These are phyloP conservation scores for Mediolabrus comicus DNA, from an alignment of 108 stramenopile species.

Conservation along the genomic window DNA sequence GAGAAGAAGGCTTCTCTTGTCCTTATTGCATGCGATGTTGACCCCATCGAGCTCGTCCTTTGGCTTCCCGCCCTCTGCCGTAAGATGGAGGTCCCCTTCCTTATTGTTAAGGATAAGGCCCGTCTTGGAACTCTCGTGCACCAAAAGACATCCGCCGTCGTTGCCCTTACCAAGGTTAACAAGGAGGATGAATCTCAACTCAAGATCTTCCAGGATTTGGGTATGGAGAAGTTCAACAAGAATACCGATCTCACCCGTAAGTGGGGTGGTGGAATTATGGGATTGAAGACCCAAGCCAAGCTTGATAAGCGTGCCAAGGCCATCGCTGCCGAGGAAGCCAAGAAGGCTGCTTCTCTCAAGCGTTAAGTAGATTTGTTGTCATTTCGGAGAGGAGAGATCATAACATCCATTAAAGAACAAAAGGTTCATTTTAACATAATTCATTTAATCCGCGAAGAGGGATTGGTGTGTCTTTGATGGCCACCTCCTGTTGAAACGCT, in stretches of 20 bases:
- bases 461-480: slow-evolving; percentile 7
- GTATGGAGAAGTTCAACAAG: slow-evolving; percentile 96
- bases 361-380: slow-evolving; percentile 13
- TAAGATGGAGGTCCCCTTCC: slow-evolving; percentile 98
- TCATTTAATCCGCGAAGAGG: slow-evolving; percentile 38
- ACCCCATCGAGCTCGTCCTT: slow-evolving; percentile 98
- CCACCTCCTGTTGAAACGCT: slow-evolving; percentile 32
- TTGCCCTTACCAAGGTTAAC: slow-evolving; percentile 88
- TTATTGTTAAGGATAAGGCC: slow-evolving; percentile 99
- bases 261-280: slow-evolving; percentile 99
- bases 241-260: slow-evolving; percentile 85
- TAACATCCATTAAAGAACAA: slow-evolving; percentile 22
- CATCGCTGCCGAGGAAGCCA: slow-evolving; percentile 92
- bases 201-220: slow-evolving; percentile 75
- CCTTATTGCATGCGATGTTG: slow-evolving; percentile 97
- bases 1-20: slow-evolving; percentile 99
- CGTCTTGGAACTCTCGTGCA: slow-evolving; percentile 97
- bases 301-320: slow-evolving; percentile 97
- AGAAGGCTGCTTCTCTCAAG: slow-evolving; percentile 91
- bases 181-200: slow-evolving; percentile 92
- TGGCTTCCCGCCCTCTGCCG: slow-evolving; percentile 99
- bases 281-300: slow-evolving; percentile 99
- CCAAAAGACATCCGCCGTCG: slow-evolving; percentile 93
- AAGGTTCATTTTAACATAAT: slow-evolving; percentile 22
- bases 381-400: background rate